phyloP scores from a whole-genome alignment of 805 yeast genomes.

The Cyberlindnera subsufficiens region DNA sequence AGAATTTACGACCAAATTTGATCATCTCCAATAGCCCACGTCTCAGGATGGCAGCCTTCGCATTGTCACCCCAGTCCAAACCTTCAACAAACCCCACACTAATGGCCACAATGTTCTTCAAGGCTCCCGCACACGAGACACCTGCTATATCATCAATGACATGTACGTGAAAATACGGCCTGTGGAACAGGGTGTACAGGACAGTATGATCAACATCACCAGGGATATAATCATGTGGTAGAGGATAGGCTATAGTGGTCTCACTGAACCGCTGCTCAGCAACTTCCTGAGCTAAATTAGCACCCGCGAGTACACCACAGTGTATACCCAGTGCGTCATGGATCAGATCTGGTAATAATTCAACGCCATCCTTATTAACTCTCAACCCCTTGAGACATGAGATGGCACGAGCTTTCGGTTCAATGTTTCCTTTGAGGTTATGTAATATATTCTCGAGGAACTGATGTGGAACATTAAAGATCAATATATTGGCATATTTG shows the following conservation, averaged over 20 bases:
- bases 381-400: slow-evolving; percentile 93
- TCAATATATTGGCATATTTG: slow-evolving; percentile 70
- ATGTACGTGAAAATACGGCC: slow-evolving; percentile 94
- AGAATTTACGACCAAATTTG: slow-evolving; percentile 73
- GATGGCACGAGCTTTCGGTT: slow-evolving; percentile 69
- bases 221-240: slow-evolving; percentile 58
- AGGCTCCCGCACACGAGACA: slow-evolving; percentile 90
- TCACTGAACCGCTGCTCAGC: slow-evolving; percentile 93
- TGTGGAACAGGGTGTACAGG: slow-evolving; percentile 80
- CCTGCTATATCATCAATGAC: slow-evolving; percentile 91
- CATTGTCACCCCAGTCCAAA: slow-evolving; percentile 97
- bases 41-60: slow-evolving; percentile 93
- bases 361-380: slow-evolving; percentile 74
- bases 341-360: slow-evolving; percentile 68
- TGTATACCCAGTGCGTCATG: slow-evolving; percentile 71
- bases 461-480: slow-evolving; percentile 95
- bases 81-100: slow-evolving; percentile 97
- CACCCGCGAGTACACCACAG: slow-evolving; percentile 95
- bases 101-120: slow-evolving; percentile 89
- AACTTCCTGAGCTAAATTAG: slow-evolving; percentile 92
- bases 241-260: slow-evolving; percentile 88
- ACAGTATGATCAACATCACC: slow-evolving; percentile 73
- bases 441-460: slow-evolving; percentile 68
- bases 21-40: slow-evolving; percentile 87
- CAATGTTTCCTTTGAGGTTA: slow-evolving; percentile 69